phyloP scores from a whole-genome alignment of 2,329 filamentous ascomycete genomes.

The Shiraia bambusicola region DNA sequence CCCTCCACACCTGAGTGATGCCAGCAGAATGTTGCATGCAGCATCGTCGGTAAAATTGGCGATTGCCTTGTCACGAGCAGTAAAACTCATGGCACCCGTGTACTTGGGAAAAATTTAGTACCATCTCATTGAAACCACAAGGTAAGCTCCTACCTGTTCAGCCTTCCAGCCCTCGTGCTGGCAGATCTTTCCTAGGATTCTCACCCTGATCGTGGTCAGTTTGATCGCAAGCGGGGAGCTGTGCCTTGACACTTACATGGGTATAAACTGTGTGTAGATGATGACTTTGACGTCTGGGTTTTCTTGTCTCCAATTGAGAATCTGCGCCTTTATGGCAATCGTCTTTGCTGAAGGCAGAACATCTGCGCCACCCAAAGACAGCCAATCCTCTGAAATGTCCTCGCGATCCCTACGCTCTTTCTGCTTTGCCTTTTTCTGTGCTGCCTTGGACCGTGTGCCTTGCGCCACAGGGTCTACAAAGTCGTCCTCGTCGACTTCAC shows the following conservation, averaged over 20 bases:
- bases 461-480: constrained; percentile 1
- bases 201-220: constrained; percentile 37
- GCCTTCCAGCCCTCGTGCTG: constrained; percentile 51
- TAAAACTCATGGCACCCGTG: constrained; percentile 52
- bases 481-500: constrained; percentile 24
- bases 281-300: constrained; percentile 57
- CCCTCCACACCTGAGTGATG: constrained; percentile 60
- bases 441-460: constrained; percentile 17
- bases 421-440: constrained; percentile 18
- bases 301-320: constrained; percentile 49
- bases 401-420: constrained; percentile 19
- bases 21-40: constrained; percentile 53
- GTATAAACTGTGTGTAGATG: constrained; percentile 61
- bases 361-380: constrained; percentile 35
- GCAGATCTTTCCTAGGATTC: constrained; percentile 55
- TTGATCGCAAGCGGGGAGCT: no score
- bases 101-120: constrained; percentile 40
- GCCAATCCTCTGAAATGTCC: constrained; percentile 44
- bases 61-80: constrained; percentile 51
- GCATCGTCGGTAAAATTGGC: constrained; percentile 48
- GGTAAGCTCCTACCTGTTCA: constrained; percentile 37
- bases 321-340: constrained; percentile 48
- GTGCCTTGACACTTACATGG: constrained; percentile 40
- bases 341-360: constrained; percentile 51
- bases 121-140: background rate